These are phyloP conservation scores for Penicillium sp. DNA, from an alignment of 2,329 filamentous ascomycete genomes.

Conservation along the genomic window DNA sequence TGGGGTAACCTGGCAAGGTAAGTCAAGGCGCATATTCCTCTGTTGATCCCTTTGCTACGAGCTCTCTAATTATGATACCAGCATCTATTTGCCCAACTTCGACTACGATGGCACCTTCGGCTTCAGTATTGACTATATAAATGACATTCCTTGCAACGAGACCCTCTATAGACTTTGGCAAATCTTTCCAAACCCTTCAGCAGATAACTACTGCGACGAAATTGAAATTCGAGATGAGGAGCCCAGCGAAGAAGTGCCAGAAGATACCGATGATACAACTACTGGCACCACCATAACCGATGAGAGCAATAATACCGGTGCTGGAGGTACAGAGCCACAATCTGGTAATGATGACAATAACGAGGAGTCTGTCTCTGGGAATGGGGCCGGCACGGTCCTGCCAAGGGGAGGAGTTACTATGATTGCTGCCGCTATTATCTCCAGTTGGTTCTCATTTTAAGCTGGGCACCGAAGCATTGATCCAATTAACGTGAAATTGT, in stretches of 20 bases:
- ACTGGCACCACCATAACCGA: background rate
- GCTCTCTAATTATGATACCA: background rate
- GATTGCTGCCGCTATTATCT: background rate
- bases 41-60: background rate
- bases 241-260: background rate
- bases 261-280: background rate
- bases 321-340: background rate
- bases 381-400: background rate
- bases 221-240: background rate
- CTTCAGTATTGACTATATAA: background rate
- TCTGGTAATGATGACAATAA: background rate
- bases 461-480: no score
- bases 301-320: background rate
- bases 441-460: background rate
- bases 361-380: background rate
- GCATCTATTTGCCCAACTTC: background rate
- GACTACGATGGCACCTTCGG: background rate
- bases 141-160: background rate
- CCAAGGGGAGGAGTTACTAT: background rate
- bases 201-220: background rate
- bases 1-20: no score
- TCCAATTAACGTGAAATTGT: background rate
- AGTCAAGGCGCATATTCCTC: background rate
- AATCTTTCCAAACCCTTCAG: background rate
- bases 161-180: background rate